These are phyloP conservation scores for Entomortierella chlamydospora DNA, from an alignment of 192 early-diverging fungal species.

Conservation along the genomic window DNA sequence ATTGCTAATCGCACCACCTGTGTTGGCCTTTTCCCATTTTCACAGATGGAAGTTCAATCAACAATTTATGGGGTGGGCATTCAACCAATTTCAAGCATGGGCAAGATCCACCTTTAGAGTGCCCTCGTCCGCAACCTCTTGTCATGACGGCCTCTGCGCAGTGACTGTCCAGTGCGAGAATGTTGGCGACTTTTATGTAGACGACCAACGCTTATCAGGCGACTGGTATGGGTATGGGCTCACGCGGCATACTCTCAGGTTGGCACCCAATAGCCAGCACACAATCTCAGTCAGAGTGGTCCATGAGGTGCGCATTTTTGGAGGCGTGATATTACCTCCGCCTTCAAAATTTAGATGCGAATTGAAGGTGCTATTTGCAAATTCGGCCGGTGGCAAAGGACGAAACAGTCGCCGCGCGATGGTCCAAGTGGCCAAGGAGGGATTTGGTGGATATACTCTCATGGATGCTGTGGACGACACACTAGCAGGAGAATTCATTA, in stretches of 20 bases:
- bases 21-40: too few species aligned
- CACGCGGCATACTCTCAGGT: conserved; percentile 56
- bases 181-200: conserved; percentile 75
- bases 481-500: conserved; percentile 50
- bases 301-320: conserved; percentile 79
- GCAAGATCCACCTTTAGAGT: conserved; percentile 48
- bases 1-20: too few species aligned
- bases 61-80: conserved; percentile 65
- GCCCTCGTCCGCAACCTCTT: not conserved
- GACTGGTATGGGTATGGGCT: conserved; percentile 72
- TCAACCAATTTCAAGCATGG: conserved; percentile 67
- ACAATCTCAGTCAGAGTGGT: conserved; percentile 65
- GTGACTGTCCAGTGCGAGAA: conserved; percentile 59
- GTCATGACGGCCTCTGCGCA: conserved; percentile 11
- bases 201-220: conserved; percentile 65
- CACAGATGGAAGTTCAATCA: conserved; percentile 73
- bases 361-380: conserved; percentile 1
- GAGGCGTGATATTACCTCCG: conserved; percentile 57
- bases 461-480: conserved; percentile 40
- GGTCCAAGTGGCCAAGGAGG: conserved; percentile 33
- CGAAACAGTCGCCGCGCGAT: not conserved
- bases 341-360: conserved; percentile 40
- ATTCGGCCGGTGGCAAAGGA: not conserved
- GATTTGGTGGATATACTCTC: conserved; percentile 21
- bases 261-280: conserved; percentile 62